These are phyloP conservation scores for Boechera stricta DNA, from an alignment of 345 rosid genomes.

Conservation along the genomic window DNA sequence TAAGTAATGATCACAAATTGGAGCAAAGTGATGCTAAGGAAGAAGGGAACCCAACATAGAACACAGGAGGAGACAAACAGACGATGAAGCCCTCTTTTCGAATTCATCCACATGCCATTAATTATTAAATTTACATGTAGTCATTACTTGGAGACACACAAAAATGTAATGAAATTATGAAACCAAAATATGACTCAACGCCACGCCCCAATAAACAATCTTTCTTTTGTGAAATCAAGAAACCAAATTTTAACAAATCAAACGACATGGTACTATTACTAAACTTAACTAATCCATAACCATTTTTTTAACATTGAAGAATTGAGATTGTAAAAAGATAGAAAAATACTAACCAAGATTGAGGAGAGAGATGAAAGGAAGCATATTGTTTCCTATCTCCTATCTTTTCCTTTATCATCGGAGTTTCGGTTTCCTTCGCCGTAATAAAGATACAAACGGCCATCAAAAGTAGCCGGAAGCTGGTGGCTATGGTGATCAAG, in stretches of 20 bases:
- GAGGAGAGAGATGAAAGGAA: slow-evolving; percentile 3
- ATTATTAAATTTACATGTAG: slow-evolving; percentile 3
- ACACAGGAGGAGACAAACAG: slow-evolving; percentile 76
- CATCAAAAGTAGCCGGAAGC: slow-evolving; percentile 52
- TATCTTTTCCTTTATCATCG: slow-evolving; percentile 74
- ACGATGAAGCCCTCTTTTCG: slow-evolving; percentile 50
- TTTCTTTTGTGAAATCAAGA: slow-evolving; percentile 57
- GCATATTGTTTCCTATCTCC: slow-evolving; percentile 52
- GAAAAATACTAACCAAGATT: slow-evolving; percentile 56
- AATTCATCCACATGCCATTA: slow-evolving; percentile 34
- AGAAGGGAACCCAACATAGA: slow-evolving; percentile 72
- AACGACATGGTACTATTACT: slow-evolving; percentile 36
- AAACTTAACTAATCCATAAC: slow-evolving; percentile 25
- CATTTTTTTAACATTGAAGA: background rate
- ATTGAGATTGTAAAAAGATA: background rate
- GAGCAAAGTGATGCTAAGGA: slow-evolving; percentile 44
- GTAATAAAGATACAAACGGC: slow-evolving; percentile 47
- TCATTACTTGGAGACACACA: slow-evolving; percentile 40
- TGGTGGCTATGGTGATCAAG: slow-evolving; percentile 68
- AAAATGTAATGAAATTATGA: slow-evolving; percentile 15
- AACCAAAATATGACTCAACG: slow-evolving; percentile 18
- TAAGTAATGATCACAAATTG: slow-evolving; percentile 12
- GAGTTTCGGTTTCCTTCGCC: slow-evolving; percentile 67
- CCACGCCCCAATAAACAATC: slow-evolving; percentile 40
- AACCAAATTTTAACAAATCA: slow-evolving; percentile 33